Base-by-base conservation (phyloP, 108 stramenopile genomes). In the Skeletonema potamos region DNA sequence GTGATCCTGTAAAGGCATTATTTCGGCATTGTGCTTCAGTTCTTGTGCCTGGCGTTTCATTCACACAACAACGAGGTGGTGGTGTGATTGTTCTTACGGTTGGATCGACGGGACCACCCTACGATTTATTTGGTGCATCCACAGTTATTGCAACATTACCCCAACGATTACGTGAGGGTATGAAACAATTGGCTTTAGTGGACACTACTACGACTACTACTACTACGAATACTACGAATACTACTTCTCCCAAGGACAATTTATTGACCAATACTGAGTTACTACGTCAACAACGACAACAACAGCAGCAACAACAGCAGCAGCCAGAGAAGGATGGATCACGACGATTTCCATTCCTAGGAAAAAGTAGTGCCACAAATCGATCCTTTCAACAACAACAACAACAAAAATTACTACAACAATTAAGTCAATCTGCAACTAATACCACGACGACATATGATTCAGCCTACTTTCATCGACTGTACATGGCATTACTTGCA, bases 401-500 rank as follows among this genome's bases (percentile, higher is more conserved):
- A 51, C 48, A 51, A 8, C 22, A 51, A 6, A 22, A 51, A 1
- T 51, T 22, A 51, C 6, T 51, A 3, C 7, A 51, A 22, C 48
- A 51, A 24, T 20, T 51, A 1, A 51, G 1, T 51, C 48, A 22
- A 11, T 24, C 39, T n/a, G 27, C 9, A 15, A 37, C 39, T 9
- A 41, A 11, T 54, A 11, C 24, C n/a, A 58, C 62, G 55, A 32
- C 58, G 48, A 37, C 37, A 13, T 70, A 54, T 66, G 77, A 79
- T 68, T 54, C 77, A 29, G 58, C 58, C 12, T 68, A 79, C 57
- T 73, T 79, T 61, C 66, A 66, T 20, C 41, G 72, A 3, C 56
- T 79, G 18, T 79, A 73, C 62, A 62, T 28, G 54, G 79, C 72
- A 24, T 54, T 79, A 12, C 79, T 79, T 43, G 71, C 79, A 2